Conservation (phyloP, 169 alveolate species). For the Plasmodium vivax region DNA sequence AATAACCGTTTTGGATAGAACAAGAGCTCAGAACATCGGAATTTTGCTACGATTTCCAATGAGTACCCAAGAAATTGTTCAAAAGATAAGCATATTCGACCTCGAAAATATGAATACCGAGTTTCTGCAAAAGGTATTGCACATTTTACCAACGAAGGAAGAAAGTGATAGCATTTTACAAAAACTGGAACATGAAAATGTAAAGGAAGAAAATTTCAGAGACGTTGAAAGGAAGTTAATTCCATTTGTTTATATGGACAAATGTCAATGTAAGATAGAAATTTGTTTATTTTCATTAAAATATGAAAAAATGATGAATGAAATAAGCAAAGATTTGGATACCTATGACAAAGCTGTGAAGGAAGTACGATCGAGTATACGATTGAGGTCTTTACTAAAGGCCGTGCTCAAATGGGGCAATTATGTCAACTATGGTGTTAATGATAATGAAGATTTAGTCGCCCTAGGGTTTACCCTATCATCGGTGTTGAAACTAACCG, state of each 20-base stretch:
- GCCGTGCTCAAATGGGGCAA: constrained; percentile 85
- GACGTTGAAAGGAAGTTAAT: constrained; percentile 78
- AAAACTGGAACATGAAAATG: constrained; percentile 55
- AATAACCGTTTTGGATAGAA: constrained; percentile 78
- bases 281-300: constrained; percentile 75
- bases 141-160: constrained; percentile 76
- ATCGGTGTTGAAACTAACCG: constrained; percentile 81
- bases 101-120: constrained; percentile 57
- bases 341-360: constrained; percentile 76
- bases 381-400: constrained; percentile 78
- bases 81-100: constrained; percentile 74
- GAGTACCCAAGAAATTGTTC: constrained; percentile 76
- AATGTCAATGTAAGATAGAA: constrained; percentile 74
- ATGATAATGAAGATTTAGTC: constrained; percentile 71
- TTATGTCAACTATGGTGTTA: constrained; percentile 85
- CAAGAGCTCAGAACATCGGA: constrained; percentile 84
- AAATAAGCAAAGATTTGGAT: constrained; percentile 75
- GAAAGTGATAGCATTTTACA: constrained; percentile 70
- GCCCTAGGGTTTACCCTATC: constrained; percentile 83
- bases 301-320: constrained; percentile 74
- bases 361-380: constrained; percentile 76
- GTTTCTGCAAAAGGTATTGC: constrained; percentile 58
- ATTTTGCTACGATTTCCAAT: constrained; percentile 81
- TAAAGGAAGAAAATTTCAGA: constrained; percentile 52
- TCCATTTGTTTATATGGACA: constrained; percentile 68